These are phyloP conservation scores for Hypsizygus marmoreus DNA, from an alignment of 768 basidiomycete species.

Conservation along the genomic window DNA sequence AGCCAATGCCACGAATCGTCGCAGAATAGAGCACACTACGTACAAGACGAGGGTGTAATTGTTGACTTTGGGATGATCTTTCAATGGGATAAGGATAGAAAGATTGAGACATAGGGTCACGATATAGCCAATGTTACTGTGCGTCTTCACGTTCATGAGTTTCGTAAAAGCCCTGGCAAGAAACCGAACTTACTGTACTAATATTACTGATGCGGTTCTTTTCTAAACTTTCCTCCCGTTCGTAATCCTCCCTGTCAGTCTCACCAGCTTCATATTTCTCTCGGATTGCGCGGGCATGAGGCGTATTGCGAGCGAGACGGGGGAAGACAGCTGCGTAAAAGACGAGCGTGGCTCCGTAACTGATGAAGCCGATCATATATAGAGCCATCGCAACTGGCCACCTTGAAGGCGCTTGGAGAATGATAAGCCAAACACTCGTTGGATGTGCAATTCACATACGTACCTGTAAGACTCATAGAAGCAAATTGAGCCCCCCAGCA, in stretches of 20 bases:
- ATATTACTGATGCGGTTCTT: slow-evolving; percentile 87
- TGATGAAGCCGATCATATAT: slow-evolving; percentile 78
- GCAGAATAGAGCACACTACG: slow-evolving; percentile 21
- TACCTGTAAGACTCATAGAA: slow-evolving; percentile 72
- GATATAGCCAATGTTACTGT: slow-evolving; percentile 78
- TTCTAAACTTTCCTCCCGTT: slow-evolving; percentile 74
- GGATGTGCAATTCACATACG: too few relatives aligned
- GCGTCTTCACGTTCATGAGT: slow-evolving; percentile 44
- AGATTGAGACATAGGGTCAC: slow-evolving; percentile 66
- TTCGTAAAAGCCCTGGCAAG: not conserved
- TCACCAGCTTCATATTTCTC: slow-evolving; percentile 62
- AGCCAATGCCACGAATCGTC: not conserved
- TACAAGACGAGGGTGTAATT: slow-evolving; percentile 76
- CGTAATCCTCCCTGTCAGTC: slow-evolving; percentile 63
- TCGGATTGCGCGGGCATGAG: slow-evolving; percentile 55
- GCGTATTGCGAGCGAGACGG: slow-evolving; percentile 77
- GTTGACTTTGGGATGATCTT: slow-evolving; percentile 60
- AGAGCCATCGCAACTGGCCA: slow-evolving; percentile 81
- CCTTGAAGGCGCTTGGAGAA: slow-evolving; percentile 52
- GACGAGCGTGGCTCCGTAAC: slow-evolving; percentile 79
- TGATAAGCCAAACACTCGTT: too few relatives aligned
- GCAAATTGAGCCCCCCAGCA: slow-evolving; percentile 85
- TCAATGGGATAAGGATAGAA: slow-evolving; percentile 66
- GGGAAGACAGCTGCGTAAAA: slow-evolving; percentile 83
- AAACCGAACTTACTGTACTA: slow-evolving; percentile 59